Percentiles rank a stretch among this genome's conserved stretches.
phyloP scores from a whole-genome alignment of 176 grass and related monocot genomes.

The Musa itinerans region DNA sequence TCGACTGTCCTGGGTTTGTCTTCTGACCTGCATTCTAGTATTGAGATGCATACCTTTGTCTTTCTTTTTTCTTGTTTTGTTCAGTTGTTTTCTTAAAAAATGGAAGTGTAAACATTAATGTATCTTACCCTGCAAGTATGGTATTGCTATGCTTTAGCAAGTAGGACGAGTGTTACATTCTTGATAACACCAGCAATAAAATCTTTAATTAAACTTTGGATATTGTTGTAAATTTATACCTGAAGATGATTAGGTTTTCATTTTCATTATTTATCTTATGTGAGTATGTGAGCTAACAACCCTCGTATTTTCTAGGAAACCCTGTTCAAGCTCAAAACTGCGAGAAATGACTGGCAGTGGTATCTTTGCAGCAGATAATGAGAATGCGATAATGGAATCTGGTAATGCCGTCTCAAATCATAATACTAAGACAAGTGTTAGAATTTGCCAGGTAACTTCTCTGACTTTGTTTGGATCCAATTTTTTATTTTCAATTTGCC shows the following conservation, averaged over 20 bases:
- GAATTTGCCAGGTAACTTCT: constrained; percentile 79
- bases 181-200: too few species aligned
- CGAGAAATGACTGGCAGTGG: constrained; percentile 86
- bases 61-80: too few species aligned
- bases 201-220: too few species aligned
- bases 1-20: too few species aligned
- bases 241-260: neutral
- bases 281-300: neutral
- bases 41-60: too few species aligned
- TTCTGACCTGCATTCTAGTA: too few species aligned
- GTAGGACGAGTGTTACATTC: too few species aligned
- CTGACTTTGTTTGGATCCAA: neutral
- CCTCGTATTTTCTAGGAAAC: constrained; percentile 44
- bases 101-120: too few species aligned
- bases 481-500: neutral
- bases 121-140: too few species aligned
- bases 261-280: neutral
- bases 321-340: constrained; percentile 65
- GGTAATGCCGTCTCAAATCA: constrained; percentile 27
- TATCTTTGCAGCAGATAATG: constrained; percentile 48
- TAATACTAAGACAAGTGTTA: constrained; percentile 47
- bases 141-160: too few species aligned
- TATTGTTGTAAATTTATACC: neutral
- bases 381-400: constrained; percentile 44
- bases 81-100: too few species aligned